Evolutionary conservation across 2,329 filamentous ascomycete species (phyloP).

Genomic region (Claviceps quebecensis): DNA sequence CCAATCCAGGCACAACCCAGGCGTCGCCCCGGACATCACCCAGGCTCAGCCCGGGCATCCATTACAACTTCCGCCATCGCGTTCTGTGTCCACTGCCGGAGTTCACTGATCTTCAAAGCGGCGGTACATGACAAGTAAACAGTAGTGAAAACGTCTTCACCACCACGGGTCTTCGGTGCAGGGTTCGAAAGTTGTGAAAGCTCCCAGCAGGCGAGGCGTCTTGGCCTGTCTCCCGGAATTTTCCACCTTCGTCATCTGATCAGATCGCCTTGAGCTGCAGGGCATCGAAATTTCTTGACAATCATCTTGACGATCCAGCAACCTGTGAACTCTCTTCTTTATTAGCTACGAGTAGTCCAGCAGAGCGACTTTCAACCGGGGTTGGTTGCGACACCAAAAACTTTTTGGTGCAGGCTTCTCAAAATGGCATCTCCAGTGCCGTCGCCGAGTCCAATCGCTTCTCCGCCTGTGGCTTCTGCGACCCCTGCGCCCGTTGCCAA

Average conservation of each 20-base stretch:
- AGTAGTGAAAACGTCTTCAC: background rate
- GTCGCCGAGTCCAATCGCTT: background rate
- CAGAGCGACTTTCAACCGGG: background rate
- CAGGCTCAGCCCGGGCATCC: background rate
- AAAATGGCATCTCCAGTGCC: constrained; percentile 5
- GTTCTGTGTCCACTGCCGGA: background rate
- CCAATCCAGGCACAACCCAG: background rate
- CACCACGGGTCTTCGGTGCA: background rate
- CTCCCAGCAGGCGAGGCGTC: background rate
- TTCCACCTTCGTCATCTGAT: background rate
- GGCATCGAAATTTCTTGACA: background rate
- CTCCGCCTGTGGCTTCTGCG: constrained; percentile 8
- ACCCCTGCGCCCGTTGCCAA: background rate
- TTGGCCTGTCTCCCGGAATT: background rate
- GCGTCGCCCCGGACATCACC: background rate
- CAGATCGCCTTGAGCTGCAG: background rate
- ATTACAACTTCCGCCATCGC: no score
- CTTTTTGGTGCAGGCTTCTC: background rate
- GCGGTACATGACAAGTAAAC: background rate
- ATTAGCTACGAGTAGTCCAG: no score
- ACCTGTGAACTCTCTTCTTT: background rate
- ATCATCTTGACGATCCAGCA: background rate
- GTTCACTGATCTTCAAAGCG: background rate
- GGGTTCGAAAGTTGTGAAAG: background rate
- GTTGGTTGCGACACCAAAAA: background rate